Conservation (phyloP, 2,329 filamentous ascomycete species). For the Coniella lustricola region DNA sequence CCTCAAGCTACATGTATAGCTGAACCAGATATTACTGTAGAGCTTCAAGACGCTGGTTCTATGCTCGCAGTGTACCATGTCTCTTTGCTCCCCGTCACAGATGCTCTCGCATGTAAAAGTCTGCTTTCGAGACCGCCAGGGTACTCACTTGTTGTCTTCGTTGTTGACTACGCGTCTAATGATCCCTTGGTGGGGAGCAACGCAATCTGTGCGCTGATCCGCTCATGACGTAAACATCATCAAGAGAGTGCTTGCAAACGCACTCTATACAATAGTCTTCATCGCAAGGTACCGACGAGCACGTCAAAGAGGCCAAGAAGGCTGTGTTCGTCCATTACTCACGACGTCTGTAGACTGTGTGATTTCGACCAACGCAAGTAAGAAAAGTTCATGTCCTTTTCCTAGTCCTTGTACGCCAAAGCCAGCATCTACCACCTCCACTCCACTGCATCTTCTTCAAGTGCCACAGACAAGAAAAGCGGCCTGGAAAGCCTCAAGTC, state of each 20-base stretch:
- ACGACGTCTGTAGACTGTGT: background rate
- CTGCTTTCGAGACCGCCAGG: too few relatives aligned
- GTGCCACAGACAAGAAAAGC: too few relatives aligned
- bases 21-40: too few relatives aligned
- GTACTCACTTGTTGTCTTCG: too few relatives aligned
- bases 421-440: conserved; percentile 10
- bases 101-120: too few relatives aligned
- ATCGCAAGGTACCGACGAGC: too few relatives aligned
- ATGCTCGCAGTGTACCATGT: too few relatives aligned
- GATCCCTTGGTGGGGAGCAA: background rate
- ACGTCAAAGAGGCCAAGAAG: too few relatives aligned
- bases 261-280: background rate
- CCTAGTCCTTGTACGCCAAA: conserved; percentile 9
- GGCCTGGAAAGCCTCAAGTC: too few relatives aligned
- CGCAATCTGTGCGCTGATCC: background rate
- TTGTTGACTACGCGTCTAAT: background rate
- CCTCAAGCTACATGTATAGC: too few relatives aligned
- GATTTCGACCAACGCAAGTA: conserved; percentile 1
- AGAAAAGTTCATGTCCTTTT: conserved; percentile 9
- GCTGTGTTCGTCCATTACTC: background rate
- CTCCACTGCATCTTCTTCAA: background rate
- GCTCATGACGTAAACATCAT: background rate
- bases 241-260: background rate
- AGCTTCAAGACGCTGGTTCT: too few relatives aligned
- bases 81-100: too few relatives aligned